Conservation (phyloP, 2,329 filamentous ascomycete species). For the Colletotrichum sp. region DNA sequence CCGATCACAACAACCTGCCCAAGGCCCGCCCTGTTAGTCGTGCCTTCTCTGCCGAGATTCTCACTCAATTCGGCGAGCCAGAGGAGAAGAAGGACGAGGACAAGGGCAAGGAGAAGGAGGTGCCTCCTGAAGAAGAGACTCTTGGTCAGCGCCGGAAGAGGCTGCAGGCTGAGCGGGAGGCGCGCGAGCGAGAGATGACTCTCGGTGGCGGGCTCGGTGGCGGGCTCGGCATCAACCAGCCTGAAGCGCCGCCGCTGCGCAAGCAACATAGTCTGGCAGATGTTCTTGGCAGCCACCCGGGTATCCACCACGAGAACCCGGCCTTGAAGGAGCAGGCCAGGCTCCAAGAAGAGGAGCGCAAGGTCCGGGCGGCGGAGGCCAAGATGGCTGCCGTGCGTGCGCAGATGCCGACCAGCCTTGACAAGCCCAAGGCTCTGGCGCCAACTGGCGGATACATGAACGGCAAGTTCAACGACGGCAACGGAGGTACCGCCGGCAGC, state of each 20-base stretch:
- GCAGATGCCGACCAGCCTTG: slow-evolving; percentile 53
- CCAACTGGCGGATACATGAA: slow-evolving; percentile 53
- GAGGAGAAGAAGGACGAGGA: slow-evolving; percentile 39
- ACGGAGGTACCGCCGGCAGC: slow-evolving; percentile 33
- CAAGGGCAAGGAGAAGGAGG: slow-evolving; percentile 33
- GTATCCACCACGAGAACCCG: slow-evolving; percentile 39
- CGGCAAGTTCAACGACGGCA: slow-evolving; percentile 61
- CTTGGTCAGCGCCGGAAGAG: slow-evolving; percentile 78
- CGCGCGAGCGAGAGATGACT: slow-evolving; percentile 61
- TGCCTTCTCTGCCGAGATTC: slow-evolving; percentile 72
- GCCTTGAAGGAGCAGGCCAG: slow-evolving; percentile 45
- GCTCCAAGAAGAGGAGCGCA: slow-evolving; percentile 43
- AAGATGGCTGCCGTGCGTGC: slow-evolving; percentile 53
- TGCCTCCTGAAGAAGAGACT: slow-evolving; percentile 67
- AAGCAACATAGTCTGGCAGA: slow-evolving; percentile 62
- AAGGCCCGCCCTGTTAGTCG: slow-evolving; percentile 64
- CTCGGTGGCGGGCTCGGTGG: slow-evolving; percentile 26
- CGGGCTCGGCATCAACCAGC: slow-evolving; percentile 24
- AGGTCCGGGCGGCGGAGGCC: slow-evolving; percentile 47
- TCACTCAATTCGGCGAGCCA: slow-evolving; percentile 65
- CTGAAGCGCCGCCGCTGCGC: slow-evolving; percentile 28
- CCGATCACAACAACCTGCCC: slow-evolving; percentile 51
- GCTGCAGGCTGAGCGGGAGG: slow-evolving; percentile 73
- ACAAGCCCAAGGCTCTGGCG: slow-evolving; percentile 28
- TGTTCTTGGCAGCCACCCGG: slow-evolving; percentile 52